Evolutionary conservation across 2,329 filamentous ascomycete genomes (phyloP), one percentile per base, ranked within the genome.

Genomic region (Aspergillus sojae): DNA sequence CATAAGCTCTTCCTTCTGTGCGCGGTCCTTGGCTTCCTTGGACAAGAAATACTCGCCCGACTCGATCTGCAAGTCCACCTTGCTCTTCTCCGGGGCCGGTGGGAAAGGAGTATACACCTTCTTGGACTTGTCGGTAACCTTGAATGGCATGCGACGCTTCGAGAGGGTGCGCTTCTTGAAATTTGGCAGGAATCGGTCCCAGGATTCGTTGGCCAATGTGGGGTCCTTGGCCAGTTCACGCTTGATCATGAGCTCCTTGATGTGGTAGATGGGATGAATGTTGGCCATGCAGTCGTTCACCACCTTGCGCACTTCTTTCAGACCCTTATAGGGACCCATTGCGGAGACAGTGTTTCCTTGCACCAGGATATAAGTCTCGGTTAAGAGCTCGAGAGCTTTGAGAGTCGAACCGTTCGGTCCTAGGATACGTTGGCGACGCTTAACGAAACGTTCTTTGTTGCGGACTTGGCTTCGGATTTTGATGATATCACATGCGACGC

Each of bases 21-120:
- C 91, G 65, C 94, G 86, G 74, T 96, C 92, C 85, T 96, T 97
- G 64, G 93, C 94, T 74, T 94, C 89, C 84, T 97, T 97, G 75
- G 90, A 89, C 75, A 99, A 80, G 79, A 98, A 98, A 82, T 96
- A 99, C 82, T 98, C 94, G 81, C 95, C 94, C 72, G 88, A 94
- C 84, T 99, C 95, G 82, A 99, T 97, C 85, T 99, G 94, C 79
- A 93, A 81, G 80, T 99, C 95, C 72, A 99, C 87, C 88, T 98
- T 99, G 88, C 94, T 97, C 91, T 97, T 97, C 85, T 99, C 94
- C 69, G 94, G 93, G 50, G 93, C 88, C 7, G 95, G 95, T 56
- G 95, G 95, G 89, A 99, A 99, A 11, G 95, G 94, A 68, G 96
- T 99, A 84, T 97, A 99, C 14, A 85, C 80, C 86, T 97, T 98